phyloP scores from a whole-genome alignment of 2,329 filamentous ascomycete species.

The Chrysoporthe puriensis region DNA sequence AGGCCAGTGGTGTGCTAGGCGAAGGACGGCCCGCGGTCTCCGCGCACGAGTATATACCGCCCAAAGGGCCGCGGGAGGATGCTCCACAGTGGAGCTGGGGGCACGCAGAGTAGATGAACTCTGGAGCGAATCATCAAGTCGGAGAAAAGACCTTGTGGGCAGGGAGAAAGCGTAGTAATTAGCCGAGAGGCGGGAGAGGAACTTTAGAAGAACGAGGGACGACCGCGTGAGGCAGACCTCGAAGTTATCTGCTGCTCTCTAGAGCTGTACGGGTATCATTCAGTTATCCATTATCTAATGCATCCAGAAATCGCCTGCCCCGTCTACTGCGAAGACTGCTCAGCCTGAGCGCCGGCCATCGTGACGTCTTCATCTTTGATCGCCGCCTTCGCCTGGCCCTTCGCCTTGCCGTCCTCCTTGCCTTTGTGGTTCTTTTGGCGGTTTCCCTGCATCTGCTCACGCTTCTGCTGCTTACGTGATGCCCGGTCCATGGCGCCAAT shows the following conservation, averaged over 20 bases:
- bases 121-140: neutral
- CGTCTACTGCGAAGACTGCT: neutral
- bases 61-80: neutral
- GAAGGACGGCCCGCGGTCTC: neutral
- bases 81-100: slow-evolving; percentile 21
- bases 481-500: slow-evolving; percentile 59
- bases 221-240: neutral
- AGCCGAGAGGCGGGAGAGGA: neutral
- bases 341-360: slow-evolving; percentile 15
- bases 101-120: slow-evolving; percentile 1
- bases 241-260: neutral
- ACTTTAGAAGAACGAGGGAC: neutral
- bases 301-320: neutral
- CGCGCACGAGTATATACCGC: slow-evolving; percentile 10
- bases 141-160: neutral
- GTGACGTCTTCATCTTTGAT: slow-evolving; percentile 11
- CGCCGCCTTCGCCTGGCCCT: slow-evolving; percentile 1
- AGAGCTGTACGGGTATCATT: slow-evolving; percentile 25
- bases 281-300: neutral
- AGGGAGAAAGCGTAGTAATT: too few species aligned
- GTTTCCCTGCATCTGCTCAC: slow-evolving; percentile 46
- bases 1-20: neutral
- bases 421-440: slow-evolving; percentile 25
- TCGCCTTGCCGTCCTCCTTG: slow-evolving; percentile 12
- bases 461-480: slow-evolving; percentile 59